phyloP scores from a whole-genome alignment of 257 asterid species.

The Solanum pimpinellifolium region DNA sequence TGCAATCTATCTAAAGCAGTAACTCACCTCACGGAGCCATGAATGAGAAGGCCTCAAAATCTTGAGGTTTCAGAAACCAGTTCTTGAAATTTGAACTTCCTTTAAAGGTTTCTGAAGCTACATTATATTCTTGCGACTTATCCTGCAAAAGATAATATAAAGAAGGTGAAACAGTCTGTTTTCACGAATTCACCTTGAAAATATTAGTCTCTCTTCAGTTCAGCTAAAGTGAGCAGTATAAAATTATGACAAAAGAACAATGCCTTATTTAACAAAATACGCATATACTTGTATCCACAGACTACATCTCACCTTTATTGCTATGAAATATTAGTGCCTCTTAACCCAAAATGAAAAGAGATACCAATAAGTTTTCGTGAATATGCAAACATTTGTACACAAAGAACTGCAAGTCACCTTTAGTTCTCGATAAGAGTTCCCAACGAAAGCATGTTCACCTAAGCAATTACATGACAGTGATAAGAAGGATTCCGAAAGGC shows the following conservation, averaged over 20 bases:
- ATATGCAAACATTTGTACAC: background rate
- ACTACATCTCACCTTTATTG: background rate
- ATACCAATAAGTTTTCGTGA: background rate
- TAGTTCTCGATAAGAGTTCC: conserved; percentile 48
- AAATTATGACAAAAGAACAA: background rate
- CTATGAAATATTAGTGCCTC: background rate
- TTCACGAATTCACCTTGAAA: background rate
- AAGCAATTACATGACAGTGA: conserved; percentile 23
- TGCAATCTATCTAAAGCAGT: background rate
- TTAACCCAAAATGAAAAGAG: background rate
- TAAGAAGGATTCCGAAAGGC: conserved; percentile 38
- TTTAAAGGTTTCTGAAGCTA: conserved; percentile 57
- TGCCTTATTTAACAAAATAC: background rate
- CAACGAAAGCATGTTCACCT: conserved; percentile 9
- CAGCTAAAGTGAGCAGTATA: background rate
- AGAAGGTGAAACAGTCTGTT: background rate
- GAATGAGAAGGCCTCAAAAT: conserved; percentile 41
- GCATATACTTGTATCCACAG: background rate
- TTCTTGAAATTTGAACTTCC: conserved; percentile 50
- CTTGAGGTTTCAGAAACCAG: conserved; percentile 65
- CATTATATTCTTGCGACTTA: conserved; percentile 37
- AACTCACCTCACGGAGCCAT: conserved; percentile 12
- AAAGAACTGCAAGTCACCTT: conserved; percentile 36
- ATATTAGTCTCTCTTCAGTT: background rate
- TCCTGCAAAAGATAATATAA: conserved; percentile 33